Conservation (phyloP, 352 stramenopile species). For the Phytophthora megakarya region DNA sequence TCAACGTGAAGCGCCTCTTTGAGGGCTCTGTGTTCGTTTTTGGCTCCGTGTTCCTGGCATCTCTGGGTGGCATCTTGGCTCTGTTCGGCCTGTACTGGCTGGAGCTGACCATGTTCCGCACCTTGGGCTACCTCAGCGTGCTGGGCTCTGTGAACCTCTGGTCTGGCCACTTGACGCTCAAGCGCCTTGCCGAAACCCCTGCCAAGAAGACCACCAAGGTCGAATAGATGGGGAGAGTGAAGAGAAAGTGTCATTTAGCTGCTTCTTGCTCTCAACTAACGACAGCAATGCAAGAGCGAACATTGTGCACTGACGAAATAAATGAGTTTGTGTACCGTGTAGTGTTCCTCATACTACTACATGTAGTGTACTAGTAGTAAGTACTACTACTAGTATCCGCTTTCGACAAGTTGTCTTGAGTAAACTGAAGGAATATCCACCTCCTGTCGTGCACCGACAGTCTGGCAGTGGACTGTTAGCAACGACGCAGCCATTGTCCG, state of each 20-base stretch:
- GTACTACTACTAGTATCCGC: too few species aligned
- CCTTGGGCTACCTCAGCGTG: conserved; percentile 72
- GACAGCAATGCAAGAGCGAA: conserved; percentile 7
- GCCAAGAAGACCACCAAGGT: conserved; percentile 60
- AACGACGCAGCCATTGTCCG: not conserved
- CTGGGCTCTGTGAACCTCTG: conserved; percentile 60
- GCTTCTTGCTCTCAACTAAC: conserved; percentile 11
- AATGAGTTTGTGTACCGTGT: conserved; percentile 25
- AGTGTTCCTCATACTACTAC: too few species aligned
- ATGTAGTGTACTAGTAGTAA: too few species aligned
- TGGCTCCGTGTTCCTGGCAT: conserved; percentile 74
- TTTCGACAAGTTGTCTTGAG: too few species aligned
- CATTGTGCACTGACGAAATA: conserved; percentile 27
- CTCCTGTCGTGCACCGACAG: too few species aligned
- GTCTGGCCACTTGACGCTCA: conserved; percentile 81
- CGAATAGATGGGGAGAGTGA: conserved; percentile 43
- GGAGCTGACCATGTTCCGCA: conserved; percentile 89
- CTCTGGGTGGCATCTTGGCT: conserved; percentile 69
- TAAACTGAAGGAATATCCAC: too few species aligned
- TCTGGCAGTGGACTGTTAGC: not conserved
- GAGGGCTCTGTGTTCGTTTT: conserved; percentile 67
- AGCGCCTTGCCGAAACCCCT: conserved; percentile 58
- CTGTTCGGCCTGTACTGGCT: conserved; percentile 90
- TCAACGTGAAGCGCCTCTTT: conserved; percentile 79
- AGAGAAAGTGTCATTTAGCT: conserved; percentile 9